These are phyloP conservation scores for Coccomyxa sp. DNA, from an alignment of 139 green algal species.

Conservation along the genomic window DNA sequence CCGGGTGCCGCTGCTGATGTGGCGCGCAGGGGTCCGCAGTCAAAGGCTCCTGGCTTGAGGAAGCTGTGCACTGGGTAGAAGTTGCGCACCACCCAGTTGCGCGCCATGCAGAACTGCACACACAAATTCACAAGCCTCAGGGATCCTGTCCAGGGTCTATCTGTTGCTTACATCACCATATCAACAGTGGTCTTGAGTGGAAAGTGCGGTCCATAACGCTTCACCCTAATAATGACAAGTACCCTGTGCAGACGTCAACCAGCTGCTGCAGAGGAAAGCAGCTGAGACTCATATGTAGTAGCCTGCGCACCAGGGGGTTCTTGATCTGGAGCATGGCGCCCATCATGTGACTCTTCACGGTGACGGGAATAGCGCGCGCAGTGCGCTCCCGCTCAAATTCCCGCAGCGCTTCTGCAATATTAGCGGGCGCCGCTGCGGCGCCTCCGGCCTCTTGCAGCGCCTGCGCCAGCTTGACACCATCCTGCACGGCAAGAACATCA, in stretches of 20 bases:
- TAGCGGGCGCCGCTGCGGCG: not conserved
- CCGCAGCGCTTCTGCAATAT: constrained; percentile 32
- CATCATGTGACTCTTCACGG: constrained; percentile 38
- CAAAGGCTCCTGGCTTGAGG: not conserved
- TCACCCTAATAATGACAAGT: not conserved
- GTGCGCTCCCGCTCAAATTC: constrained; percentile 47
- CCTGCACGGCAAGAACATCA: constrained; percentile 42
- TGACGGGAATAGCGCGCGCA: constrained; percentile 36
- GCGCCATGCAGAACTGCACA: not conserved
- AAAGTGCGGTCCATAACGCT: not conserved
- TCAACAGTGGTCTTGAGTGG: not conserved
- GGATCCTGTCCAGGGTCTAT: not conserved
- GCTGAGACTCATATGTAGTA: not conserved
- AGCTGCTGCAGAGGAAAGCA: not conserved
- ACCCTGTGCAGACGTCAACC: not conserved
- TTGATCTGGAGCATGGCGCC: constrained; percentile 48
- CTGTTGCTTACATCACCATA: not conserved
- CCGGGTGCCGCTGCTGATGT: too few relatives aligned
- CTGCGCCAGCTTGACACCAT: constrained; percentile 54
- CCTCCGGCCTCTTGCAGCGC: constrained; percentile 14
- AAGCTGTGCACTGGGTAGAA: not conserved
- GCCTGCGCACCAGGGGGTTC: constrained; percentile 25
- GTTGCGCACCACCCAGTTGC: not conserved
- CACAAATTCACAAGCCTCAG: not conserved
- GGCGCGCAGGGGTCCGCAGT: not conserved